Evolutionary conservation across 345 rosid species (phyloP).

Genomic region (Erodium maritimum): DNA sequence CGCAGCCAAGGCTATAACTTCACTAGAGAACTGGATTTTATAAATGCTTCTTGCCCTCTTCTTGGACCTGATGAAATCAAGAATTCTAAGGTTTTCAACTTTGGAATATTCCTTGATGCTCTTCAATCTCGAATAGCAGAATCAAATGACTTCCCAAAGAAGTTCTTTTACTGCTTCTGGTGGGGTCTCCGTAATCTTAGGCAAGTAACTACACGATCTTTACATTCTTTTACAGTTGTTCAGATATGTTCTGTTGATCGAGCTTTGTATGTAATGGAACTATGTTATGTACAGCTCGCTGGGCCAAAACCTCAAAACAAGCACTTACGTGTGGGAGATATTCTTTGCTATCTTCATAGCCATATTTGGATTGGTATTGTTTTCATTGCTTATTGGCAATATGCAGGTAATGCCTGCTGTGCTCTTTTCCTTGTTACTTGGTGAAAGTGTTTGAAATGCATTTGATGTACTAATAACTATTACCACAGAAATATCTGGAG

Average conservation of each 20-base stretch:
- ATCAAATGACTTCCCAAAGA: constrained; percentile 34
- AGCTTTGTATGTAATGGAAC: not conserved
- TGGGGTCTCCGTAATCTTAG: constrained; percentile 90
- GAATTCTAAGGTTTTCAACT: constrained; percentile 35
- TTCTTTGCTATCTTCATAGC: constrained; percentile 33
- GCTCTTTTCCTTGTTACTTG: too few relatives aligned
- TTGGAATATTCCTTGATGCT: constrained; percentile 62
- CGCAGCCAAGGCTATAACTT: too few relatives aligned
- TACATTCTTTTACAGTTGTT: too few relatives aligned
- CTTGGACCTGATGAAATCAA: constrained; percentile 24
- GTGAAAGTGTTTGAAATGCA: too few relatives aligned
- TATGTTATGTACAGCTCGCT: constrained; percentile 25
- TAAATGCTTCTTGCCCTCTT: constrained; percentile 27
- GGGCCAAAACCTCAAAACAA: constrained; percentile 51
- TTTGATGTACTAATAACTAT: too few relatives aligned
- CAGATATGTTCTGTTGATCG: too few relatives aligned
- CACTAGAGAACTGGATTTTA: not conserved
- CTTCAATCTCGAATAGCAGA: constrained; percentile 40
- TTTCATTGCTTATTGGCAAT: constrained; percentile 51
- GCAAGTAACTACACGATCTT: too few relatives aligned
- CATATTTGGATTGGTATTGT: constrained; percentile 39
- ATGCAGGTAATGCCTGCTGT: constrained; percentile 53
- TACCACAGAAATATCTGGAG: constrained; percentile 54
- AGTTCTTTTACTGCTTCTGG: constrained; percentile 82
- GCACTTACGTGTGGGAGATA: constrained; percentile 32